These are phyloP conservation scores for Collybia nuda DNA, from an alignment of 768 basidiomycete species.

Conservation along the genomic window DNA sequence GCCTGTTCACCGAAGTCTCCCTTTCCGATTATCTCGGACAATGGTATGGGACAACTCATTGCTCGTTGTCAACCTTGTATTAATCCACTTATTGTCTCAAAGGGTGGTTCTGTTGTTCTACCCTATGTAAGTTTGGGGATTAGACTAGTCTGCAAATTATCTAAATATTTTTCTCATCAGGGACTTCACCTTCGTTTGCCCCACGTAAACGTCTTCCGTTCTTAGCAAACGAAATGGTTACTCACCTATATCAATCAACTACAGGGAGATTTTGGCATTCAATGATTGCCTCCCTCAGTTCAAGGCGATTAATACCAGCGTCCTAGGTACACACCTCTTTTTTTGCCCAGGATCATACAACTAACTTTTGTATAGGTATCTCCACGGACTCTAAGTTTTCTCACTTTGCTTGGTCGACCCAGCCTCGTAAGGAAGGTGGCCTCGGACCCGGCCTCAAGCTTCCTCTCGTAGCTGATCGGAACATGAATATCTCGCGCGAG, in stretches of 20 bases:
- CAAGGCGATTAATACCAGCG: slow-evolving; percentile 66
- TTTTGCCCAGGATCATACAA: neutral
- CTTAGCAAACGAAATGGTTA: too few relatives aligned
- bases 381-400: slow-evolving; percentile 91
- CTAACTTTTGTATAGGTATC: slow-evolving; percentile 42
- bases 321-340: slow-evolving; percentile 56
- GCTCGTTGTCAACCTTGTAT: neutral
- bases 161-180: slow-evolving; percentile 30
- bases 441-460: slow-evolving; percentile 87
- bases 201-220: slow-evolving; percentile 49
- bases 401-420: slow-evolving; percentile 85
- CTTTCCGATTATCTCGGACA: slow-evolving; percentile 72
- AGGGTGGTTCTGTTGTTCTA: slow-evolving; percentile 97
- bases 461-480: slow-evolving; percentile 79
- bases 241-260: too few relatives aligned
- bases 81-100: slow-evolving; percentile 2
- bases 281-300: slow-evolving; percentile 83
- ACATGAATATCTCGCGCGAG: slow-evolving; percentile 76
- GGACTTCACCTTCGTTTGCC: slow-evolving; percentile 89
- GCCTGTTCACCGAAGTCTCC: slow-evolving; percentile 77
- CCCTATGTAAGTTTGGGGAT: slow-evolving; percentile 64
- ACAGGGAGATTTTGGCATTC: slow-evolving; percentile 87
- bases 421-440: slow-evolving; percentile 82
- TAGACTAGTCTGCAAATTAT: neutral
- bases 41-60: slow-evolving; percentile 54